phyloP scores from a whole-genome alignment of 2,329 filamentous ascomycete genomes.

The Beauveria sp. region DNA sequence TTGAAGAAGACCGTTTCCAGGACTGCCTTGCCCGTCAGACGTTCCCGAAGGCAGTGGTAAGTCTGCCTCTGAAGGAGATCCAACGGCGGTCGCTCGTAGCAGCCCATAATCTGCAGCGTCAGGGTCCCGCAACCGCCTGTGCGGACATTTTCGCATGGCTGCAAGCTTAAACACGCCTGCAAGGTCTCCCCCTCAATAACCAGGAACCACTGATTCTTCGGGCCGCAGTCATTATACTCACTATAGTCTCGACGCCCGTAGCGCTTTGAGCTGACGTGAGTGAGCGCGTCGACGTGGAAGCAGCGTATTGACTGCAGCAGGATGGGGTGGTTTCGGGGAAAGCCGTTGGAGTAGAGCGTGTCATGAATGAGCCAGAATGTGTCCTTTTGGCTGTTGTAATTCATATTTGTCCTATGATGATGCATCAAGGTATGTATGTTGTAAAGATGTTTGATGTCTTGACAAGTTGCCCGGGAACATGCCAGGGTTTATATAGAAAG shows the following conservation, averaged over 20 bases:
- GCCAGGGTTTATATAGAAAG: background rate
- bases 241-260: background rate
- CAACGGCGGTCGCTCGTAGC: background rate
- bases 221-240: background rate
- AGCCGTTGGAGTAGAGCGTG: background rate
- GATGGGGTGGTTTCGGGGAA: background rate
- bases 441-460: background rate
- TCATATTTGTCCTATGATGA: background rate
- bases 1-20: background rate
- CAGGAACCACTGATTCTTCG: conserved; percentile 4
- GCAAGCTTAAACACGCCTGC: conserved; percentile 4
- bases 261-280: background rate
- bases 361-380: conserved; percentile 1
- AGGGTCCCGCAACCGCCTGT: background rate
- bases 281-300: conserved; percentile 2
- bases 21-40: background rate
- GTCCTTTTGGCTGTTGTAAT: background rate
- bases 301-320: background rate
- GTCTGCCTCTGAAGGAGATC: background rate
- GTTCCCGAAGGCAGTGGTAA: background rate
- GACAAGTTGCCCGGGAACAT: no score
- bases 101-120: background rate
- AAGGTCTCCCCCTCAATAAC: background rate
- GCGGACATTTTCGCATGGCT: background rate
- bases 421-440: background rate